phyloP scores from a whole-genome alignment of 2,329 filamentous ascomycete species.

The Mollisiaceae sp. region DNA sequence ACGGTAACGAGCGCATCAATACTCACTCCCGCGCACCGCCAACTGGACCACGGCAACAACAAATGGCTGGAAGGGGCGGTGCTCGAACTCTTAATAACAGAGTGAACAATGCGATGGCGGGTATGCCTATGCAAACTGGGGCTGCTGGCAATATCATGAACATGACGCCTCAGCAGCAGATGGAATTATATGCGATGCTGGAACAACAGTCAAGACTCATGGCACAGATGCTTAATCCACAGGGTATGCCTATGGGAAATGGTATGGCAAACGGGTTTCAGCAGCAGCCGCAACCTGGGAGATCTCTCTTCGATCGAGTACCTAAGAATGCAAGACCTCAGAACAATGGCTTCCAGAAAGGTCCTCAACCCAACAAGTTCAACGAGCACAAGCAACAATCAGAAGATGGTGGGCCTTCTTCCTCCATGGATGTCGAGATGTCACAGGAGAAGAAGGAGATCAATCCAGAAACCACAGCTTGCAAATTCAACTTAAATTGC shows the following conservation, averaged over 20 bases:
- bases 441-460: conserved; percentile 54
- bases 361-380: conserved; percentile 26
- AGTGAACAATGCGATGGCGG: conserved; percentile 50
- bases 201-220: conserved; percentile 90
- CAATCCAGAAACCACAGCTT: conserved; percentile 71
- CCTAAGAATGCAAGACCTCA: conserved; percentile 47
- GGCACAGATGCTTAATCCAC: conserved; percentile 63
- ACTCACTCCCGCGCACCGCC: conserved; percentile 73
- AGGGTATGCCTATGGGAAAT: conserved; percentile 63
- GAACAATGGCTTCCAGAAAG: conserved; percentile 34
- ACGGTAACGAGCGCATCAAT: conserved; percentile 80
- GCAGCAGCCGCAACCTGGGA: conserved; percentile 50
- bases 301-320: conserved; percentile 78
- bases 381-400: conserved; percentile 28
- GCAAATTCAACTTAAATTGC: conserved; percentile 89
- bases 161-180: conserved; percentile 71
- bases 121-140: conserved; percentile 47
- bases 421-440: conserved; percentile 67
- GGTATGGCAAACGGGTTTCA: conserved; percentile 51
- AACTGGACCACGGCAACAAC: conserved; percentile 68
- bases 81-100: conserved; percentile 52
- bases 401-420: conserved; percentile 28
- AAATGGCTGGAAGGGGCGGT: conserved; percentile 42
- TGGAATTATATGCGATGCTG: conserved; percentile 76
- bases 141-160: conserved; percentile 52